These are phyloP conservation scores for Cryptococcus amylolentus DNA, from an alignment of 1,284 basidiomycete species.

Conservation along the genomic window DNA sequence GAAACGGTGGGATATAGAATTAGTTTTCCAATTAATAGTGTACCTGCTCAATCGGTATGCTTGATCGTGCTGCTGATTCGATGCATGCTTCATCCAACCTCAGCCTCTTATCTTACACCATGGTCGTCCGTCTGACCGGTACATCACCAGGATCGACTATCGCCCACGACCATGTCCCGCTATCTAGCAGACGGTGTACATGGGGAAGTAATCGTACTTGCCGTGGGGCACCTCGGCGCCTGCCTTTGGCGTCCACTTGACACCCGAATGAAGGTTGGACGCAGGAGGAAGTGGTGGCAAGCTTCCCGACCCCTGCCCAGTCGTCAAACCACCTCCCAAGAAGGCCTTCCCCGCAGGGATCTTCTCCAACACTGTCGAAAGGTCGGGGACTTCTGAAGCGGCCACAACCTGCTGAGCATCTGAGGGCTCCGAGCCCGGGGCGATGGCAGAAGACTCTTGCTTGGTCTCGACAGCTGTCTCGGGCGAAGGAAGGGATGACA, in stretches of 20 bases:
- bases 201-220: slow-evolving; percentile 75
- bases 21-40: neutral
- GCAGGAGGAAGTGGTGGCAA: slow-evolving; percentile 67
- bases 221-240: slow-evolving; percentile 71
- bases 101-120: neutral
- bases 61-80: neutral
- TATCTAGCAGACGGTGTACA: slow-evolving; percentile 69
- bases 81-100: neutral
- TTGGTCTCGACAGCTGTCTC: slow-evolving; percentile 40
- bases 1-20: neutral
- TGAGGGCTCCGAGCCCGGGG: slow-evolving; percentile 54
- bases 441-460: slow-evolving; percentile 24
- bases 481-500: slow-evolving; percentile 69
- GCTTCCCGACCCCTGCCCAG: slow-evolving; percentile 54
- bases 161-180: too few species aligned
- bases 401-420: slow-evolving; percentile 58
- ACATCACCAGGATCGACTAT: too few species aligned
- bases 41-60: neutral
- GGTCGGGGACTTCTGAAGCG: slow-evolving; percentile 46
- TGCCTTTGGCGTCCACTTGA: slow-evolving; percentile 66
- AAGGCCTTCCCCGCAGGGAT: slow-evolving; percentile 59
- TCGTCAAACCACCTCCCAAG: slow-evolving; percentile 60
- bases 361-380: slow-evolving; percentile 62
- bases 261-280: slow-evolving; percentile 53
- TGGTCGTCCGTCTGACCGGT: too few species aligned